phyloP scores from a whole-genome alignment of 441 rosid species.

The Euphorbia celastroides region DNA sequence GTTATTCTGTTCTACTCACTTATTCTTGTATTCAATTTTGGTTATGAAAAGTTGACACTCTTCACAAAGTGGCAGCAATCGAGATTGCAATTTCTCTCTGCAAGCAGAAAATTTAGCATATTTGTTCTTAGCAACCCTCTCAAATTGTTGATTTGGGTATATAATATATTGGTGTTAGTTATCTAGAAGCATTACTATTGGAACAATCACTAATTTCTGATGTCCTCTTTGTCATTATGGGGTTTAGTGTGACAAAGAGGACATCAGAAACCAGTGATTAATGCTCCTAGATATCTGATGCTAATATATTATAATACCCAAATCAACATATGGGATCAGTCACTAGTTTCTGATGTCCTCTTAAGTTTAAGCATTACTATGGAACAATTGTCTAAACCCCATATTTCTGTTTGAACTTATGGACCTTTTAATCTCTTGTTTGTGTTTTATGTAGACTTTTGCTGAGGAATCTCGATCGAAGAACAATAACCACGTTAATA shows the following conservation, averaged over 20 bases:
- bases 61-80: neutral
- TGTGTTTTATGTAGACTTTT: neutral
- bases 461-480: neutral
- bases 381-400: neutral
- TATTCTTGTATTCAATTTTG: neutral
- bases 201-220: neutral
- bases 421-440: neutral
- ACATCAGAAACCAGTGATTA: too few species aligned
- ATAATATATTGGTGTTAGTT: neutral
- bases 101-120: neutral
- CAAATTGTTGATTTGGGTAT: neutral
- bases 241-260: too few species aligned
- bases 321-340: neutral
- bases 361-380: neutral
- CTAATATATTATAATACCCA: too few species aligned
- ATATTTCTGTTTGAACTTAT: neutral
- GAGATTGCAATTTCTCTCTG: neutral
- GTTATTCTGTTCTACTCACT: neutral
- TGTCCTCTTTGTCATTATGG: neutral
- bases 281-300: too few species aligned
- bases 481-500: constrained; percentile 12
- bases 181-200: neutral
- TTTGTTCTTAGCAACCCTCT: neutral
- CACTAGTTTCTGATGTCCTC: neutral
- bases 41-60: neutral